A percentile compares a stretch with the other conserved stretches of the same genome.
These are phyloP conservation scores for Penicillium sclerotigenum DNA, from an alignment of 2,329 filamentous ascomycete genomes.

Conservation along the genomic window DNA sequence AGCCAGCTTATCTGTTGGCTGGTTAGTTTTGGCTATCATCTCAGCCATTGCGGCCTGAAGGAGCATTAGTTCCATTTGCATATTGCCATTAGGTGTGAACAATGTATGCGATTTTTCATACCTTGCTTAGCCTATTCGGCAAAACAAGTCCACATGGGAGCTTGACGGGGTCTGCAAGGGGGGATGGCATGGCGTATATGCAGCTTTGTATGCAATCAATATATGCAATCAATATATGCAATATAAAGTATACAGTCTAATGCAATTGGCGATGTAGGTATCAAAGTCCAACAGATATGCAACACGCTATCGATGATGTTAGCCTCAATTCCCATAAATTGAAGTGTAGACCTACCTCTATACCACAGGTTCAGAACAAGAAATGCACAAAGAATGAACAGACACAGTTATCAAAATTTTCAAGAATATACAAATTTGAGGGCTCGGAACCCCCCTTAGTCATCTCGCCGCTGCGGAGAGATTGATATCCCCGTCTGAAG, in stretches of 20 bases:
- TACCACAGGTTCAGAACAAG: neutral
- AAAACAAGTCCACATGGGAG: constrained; percentile 56
- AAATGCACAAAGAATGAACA: neutral
- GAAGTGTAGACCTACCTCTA: neutral
- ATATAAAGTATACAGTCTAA: neutral
- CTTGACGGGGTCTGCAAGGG: constrained; percentile 45
- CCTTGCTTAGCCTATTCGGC: constrained; percentile 54
- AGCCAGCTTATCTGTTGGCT: constrained; percentile 45
- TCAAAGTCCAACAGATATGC: too few relatives aligned
- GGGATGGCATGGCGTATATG: constrained; percentile 21
- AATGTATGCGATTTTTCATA: constrained; percentile 8
- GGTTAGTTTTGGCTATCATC: constrained; percentile 45
- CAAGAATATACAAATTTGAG: too few relatives aligned
- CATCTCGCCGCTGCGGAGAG: constrained; percentile 14
- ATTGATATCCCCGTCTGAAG: constrained; percentile 10
- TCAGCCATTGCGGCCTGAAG: constrained; percentile 45
- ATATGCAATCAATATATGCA: neutral
- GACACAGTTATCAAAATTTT: neutral
- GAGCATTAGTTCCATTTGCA: neutral
- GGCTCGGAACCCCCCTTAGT: too few relatives aligned
- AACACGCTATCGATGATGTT: neutral
- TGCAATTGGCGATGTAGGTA: neutral
- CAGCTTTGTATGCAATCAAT: neutral
- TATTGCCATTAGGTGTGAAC: neutral
- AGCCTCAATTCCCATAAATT: neutral